phyloP scores from a whole-genome alignment of 2,329 filamentous ascomycete species.

The Penicillium decumbens region DNA sequence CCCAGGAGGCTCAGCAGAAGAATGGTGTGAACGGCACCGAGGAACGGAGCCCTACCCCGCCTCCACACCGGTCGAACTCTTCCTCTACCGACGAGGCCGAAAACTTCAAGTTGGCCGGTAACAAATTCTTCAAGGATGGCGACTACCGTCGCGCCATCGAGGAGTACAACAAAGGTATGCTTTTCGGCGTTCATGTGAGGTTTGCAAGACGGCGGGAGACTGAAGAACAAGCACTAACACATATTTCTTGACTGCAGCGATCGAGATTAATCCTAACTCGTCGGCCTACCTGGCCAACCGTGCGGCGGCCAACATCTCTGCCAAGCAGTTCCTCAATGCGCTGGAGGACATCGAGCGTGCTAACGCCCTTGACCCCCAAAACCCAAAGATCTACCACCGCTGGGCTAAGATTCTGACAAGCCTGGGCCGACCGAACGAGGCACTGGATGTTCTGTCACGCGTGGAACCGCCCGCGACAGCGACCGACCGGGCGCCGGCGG shows the following conservation, averaged over 20 bases:
- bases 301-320: constrained; percentile 88
- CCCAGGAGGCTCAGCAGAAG: constrained; percentile 48
- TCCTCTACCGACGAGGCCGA: constrained; percentile 71
- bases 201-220: not conserved
- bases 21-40: constrained; percentile 33
- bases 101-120: constrained; percentile 84
- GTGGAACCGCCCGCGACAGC: constrained; percentile 76
- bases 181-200: not conserved
- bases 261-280: constrained; percentile 79
- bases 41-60: constrained; percentile 45
- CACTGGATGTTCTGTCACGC: constrained; percentile 72
- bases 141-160: constrained; percentile 83
- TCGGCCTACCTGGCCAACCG: constrained; percentile 91
- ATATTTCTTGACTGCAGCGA: constrained; percentile 54
- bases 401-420: constrained; percentile 85
- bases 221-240: constrained; percentile 5
- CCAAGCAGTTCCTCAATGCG: constrained; percentile 70
- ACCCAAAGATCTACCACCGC: constrained; percentile 81
- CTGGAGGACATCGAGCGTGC: constrained; percentile 82
- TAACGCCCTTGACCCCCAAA: constrained; percentile 76
- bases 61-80: constrained; percentile 46
- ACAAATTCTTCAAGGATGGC: constrained; percentile 94
- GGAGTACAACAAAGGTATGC: constrained; percentile 88
- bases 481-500: constrained; percentile 79
- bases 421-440: constrained; percentile 80